Base-by-base conservation (phyloP, 345 rosid species). In the Hibiscus syriacus region DNA sequence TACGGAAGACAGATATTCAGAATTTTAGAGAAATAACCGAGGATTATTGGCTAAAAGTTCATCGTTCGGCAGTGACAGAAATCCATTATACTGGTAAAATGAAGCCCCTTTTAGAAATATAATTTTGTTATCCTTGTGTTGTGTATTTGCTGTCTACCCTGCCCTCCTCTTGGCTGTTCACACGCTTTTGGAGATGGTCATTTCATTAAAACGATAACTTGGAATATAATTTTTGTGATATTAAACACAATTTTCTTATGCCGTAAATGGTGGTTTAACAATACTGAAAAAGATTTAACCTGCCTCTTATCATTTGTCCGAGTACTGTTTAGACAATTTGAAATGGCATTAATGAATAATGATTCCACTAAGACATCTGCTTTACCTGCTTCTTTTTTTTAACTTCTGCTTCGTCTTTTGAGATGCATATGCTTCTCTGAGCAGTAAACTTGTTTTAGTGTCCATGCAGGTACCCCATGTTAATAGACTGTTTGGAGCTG, bases 11-110 rank as follows among this genome's bases (percentile, higher is more conserved):
- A 83, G 73, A 75, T 94, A 65, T 89, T 94, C 68, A 77, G 73
- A 94, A 94, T 80, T 94, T 94, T 60, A 85, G 86, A 80, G 81
- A 78, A 67, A 80, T 89, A 62, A 94, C 99, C 6, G 80, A 77
- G 66, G 87, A 87, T 67, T 86, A 86, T 78, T 91, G 97, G 99
- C 70, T 70, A 71, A 69, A 67, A 77, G 79, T 38, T 68, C 86
- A 9, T 48, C 84, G 10, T 80, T 70, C 49, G 38, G 73, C 36
- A 63, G 56, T 39, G 73, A 72, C 71, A 83, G 82, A 84, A 74
- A 41, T 58, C 32, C 73, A 67, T 68, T 78, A 70, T 80, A 53
- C 81, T 65, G 92, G 99, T 91, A 83, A 82, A 41, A 1, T 19
- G 36, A 63, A 77, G 61, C 68, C 76, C 76, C 52, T 66, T 70